Conservation (phyloP, 371 early-diverging fungal genomes). For the Mortierella sp. region DNA sequence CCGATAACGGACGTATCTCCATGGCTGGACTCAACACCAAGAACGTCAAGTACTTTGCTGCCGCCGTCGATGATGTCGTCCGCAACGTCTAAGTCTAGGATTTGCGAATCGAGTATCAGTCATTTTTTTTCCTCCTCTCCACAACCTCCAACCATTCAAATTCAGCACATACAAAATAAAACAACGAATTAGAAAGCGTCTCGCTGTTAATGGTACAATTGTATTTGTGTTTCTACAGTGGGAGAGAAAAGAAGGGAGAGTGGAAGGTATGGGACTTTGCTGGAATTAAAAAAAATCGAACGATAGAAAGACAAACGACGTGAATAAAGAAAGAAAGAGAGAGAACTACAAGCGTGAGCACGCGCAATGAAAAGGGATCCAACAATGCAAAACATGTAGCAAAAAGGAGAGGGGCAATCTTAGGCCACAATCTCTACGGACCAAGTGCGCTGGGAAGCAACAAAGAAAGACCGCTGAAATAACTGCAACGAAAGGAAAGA, state of each 20-base stretch:
- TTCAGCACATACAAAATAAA: neutral
- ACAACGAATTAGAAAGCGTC: neutral
- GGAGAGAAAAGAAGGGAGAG: neutral
- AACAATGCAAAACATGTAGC: too few relatives aligned
- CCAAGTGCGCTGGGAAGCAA: neutral
- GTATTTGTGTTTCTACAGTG: slow-evolving; percentile 2
- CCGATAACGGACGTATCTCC: slow-evolving; percentile 94
- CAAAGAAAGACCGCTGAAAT: neutral
- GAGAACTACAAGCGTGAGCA: too few relatives aligned
- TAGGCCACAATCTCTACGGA: too few relatives aligned
- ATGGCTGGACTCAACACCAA: slow-evolving; percentile 92
- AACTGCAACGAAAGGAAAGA: neutral
- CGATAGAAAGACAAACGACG: neutral
- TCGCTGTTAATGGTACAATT: slow-evolving; percentile 1
- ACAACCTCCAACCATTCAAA: too few relatives aligned
- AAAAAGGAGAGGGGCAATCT: too few relatives aligned
- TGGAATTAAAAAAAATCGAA: neutral
- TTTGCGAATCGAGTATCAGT: too few relatives aligned
- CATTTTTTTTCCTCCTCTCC: too few relatives aligned
- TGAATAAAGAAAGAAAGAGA: neutral
- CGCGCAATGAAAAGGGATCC: too few relatives aligned
- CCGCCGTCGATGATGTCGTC: slow-evolving; percentile 82
- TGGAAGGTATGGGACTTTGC: too few relatives aligned
- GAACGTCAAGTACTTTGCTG: slow-evolving; percentile 91
- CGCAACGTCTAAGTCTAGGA: slow-evolving; percentile 57